These are phyloP conservation scores for Dictyostelium citrinum DNA, from an alignment of 78 protist genomes.

Conservation along the genomic window DNA sequence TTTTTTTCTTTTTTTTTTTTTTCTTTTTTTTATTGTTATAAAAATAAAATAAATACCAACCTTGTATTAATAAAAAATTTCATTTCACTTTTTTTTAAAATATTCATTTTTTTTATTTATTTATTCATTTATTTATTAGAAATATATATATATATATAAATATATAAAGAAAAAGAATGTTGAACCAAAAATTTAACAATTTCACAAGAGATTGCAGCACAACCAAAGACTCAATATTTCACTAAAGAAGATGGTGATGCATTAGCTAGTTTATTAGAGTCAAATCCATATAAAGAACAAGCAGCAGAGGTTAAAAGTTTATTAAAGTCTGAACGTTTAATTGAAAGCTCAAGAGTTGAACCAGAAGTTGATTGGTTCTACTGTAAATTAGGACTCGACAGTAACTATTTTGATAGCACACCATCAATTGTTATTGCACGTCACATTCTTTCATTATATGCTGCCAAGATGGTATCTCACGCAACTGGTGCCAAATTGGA, in stretches of 20 bases:
- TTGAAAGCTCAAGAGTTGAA: constrained; percentile 38
- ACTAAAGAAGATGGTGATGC: constrained; percentile 53
- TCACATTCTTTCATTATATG: constrained; percentile 54
- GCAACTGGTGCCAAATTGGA: constrained; percentile 67
- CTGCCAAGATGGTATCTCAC: constrained; percentile 63
- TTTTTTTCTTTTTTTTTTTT: background rate
- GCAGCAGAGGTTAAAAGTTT: constrained; percentile 34
- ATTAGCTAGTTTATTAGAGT: constrained; percentile 20
- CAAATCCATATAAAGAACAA: constrained; percentile 31
- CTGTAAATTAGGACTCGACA: constrained; percentile 54
- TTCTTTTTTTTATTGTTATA: background rate
- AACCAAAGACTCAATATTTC: constrained; percentile 55
- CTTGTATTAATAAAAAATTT: background rate
- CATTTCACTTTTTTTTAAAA: background rate
- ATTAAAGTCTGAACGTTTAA: constrained; percentile 4
- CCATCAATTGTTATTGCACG: constrained; percentile 59
- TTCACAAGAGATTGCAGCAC: constrained; percentile 58
- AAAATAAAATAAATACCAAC: background rate
- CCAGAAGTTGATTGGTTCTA: constrained; percentile 70
- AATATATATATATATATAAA: background rate
- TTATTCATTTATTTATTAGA: background rate
- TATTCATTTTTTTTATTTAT: background rate
- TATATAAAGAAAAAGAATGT: background rate
- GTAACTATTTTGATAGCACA: constrained; percentile 43
- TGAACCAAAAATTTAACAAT: constrained; percentile 16